These are phyloP conservation scores for Backusella circina DNA, from an alignment of 192 early-diverging fungal genomes.

Conservation along the genomic window DNA sequence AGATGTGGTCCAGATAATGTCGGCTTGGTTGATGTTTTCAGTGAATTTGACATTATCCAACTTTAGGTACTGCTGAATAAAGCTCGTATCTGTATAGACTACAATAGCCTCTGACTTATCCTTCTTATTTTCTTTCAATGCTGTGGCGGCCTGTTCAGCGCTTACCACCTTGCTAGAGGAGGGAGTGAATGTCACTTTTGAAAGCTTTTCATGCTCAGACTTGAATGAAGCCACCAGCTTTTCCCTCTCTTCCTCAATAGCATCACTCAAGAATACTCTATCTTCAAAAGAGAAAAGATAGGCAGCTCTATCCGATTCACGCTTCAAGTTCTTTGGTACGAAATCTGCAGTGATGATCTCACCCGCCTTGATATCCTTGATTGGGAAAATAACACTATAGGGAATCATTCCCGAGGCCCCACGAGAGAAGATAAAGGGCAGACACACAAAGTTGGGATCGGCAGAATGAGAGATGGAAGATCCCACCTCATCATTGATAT, in stretches of 20 bases:
- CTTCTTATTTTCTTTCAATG: slow-evolving; percentile 7
- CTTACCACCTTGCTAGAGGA: neutral
- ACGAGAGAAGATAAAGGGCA: slow-evolving; percentile 60
- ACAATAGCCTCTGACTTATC: neutral
- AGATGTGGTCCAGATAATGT: slow-evolving; percentile 42
- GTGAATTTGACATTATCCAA: slow-evolving; percentile 34
- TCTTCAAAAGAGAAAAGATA: slow-evolving; percentile 49
- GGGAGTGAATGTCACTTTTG: neutral
- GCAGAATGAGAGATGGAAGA: slow-evolving; percentile 59
- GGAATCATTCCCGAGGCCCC: slow-evolving; percentile 49
- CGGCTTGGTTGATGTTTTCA: slow-evolving; percentile 32
- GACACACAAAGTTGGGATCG: slow-evolving; percentile 55
- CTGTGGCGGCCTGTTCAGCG: neutral
- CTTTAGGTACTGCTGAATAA: slow-evolving; percentile 40
- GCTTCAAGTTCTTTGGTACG: slow-evolving; percentile 53
- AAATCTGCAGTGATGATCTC: slow-evolving; percentile 54
- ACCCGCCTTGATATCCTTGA: slow-evolving; percentile 46
- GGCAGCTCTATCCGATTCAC: slow-evolving; percentile 41
- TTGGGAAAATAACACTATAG: slow-evolving; percentile 64
- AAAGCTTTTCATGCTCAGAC: neutral
- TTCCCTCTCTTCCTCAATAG: neutral
- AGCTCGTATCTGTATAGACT: slow-evolving; percentile 41
- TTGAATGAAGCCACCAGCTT: slow-evolving; percentile 1
- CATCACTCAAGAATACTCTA: slow-evolving; percentile 29
- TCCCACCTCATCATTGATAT: slow-evolving; percentile 47